Percentiles rank a stretch among this genome's conserved stretches.
phyloP scores from a whole-genome alignment of 441 rosid genomes.

The Adansonia madagascariensis region DNA sequence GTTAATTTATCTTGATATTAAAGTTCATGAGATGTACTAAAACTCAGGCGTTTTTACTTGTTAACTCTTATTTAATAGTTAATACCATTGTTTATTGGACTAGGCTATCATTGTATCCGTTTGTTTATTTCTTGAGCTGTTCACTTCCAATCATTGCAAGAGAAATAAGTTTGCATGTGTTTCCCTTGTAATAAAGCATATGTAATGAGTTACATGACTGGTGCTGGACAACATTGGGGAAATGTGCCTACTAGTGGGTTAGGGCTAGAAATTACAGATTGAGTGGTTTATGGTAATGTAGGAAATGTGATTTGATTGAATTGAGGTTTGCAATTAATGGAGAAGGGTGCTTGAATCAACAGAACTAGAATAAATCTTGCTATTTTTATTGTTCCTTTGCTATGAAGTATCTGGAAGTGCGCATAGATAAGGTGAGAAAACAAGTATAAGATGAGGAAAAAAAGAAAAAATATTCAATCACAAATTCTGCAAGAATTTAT shows the following conservation, averaged over 20 bases:
- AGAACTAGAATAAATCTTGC: neutral
- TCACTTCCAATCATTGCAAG: slow-evolving; percentile 8
- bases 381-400: neutral
- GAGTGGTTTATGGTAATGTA: neutral
- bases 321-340: slow-evolving; percentile 5
- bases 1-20: neutral
- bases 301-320: slow-evolving; percentile 7
- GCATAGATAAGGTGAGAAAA: neutral
- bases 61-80: slow-evolving; percentile 8
- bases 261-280: neutral
- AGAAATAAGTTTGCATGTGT: slow-evolving; percentile 5
- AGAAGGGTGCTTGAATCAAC: slow-evolving; percentile 7
- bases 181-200: slow-evolving; percentile 6
- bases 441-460: neutral
- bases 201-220: neutral
- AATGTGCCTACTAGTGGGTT: slow-evolving; percentile 1
- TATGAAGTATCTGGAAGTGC: slow-evolving; percentile 16
- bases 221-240: neutral
- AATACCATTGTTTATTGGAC: neutral
- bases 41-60: slow-evolving; percentile 3
- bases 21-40: slow-evolving; percentile 3
- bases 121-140: neutral
- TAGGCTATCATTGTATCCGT: neutral
- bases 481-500: slow-evolving; percentile 12
- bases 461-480: neutral